Percentiles rank a stretch among this genome's conserved stretches.
Conservation (phyloP, 1,139 yeast genomes). For the Sugiyamaella neomexicana region DNA sequence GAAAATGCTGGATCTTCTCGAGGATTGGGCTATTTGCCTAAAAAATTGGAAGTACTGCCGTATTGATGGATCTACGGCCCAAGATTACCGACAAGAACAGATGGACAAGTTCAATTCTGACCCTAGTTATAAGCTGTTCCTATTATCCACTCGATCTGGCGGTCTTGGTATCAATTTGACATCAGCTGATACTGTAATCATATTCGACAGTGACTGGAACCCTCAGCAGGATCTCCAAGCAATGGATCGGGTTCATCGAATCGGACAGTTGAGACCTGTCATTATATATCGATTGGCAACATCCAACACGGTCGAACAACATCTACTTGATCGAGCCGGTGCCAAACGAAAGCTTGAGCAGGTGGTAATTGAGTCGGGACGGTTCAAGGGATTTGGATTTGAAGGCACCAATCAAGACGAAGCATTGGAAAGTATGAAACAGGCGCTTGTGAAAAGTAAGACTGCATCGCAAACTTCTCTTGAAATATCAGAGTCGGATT, state of each 20-base stretch:
- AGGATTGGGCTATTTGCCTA: slow-evolving; percentile 58
- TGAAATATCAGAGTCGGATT: slow-evolving; percentile 45
- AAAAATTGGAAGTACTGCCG: slow-evolving; percentile 54
- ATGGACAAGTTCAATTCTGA: slow-evolving; percentile 54
- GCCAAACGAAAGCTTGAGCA: slow-evolving; percentile 78
- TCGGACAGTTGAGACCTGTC: slow-evolving; percentile 86
- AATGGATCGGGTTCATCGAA: slow-evolving; percentile 91
- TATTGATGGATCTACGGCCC: slow-evolving; percentile 74
- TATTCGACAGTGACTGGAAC: slow-evolving; percentile 95
- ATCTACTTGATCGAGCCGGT: slow-evolving; percentile 72
- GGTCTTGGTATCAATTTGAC: slow-evolving; percentile 88
- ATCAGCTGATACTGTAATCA: slow-evolving; percentile 84
- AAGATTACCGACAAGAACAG: slow-evolving; percentile 62
- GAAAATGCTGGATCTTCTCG: slow-evolving; percentile 68
- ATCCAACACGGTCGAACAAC: slow-evolving; percentile 78
- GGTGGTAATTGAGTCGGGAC: slow-evolving; percentile 81
- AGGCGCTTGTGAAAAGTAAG: slow-evolving; percentile 34
- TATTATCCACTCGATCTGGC: slow-evolving; percentile 89
- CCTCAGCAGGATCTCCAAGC: slow-evolving; percentile 97
- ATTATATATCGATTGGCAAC: slow-evolving; percentile 75
- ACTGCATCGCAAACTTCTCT: slow-evolving; percentile 18
- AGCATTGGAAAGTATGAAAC: slow-evolving; percentile 24
- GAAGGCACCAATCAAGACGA: slow-evolving; percentile 30
- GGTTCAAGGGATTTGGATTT: slow-evolving; percentile 58
- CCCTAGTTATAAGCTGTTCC: slow-evolving; percentile 50